Percentiles rank a stretch among this genome's conserved stretches.
phyloP scores from a whole-genome alignment of 768 basidiomycete species.

The Leucosporidium scottii region DNA sequence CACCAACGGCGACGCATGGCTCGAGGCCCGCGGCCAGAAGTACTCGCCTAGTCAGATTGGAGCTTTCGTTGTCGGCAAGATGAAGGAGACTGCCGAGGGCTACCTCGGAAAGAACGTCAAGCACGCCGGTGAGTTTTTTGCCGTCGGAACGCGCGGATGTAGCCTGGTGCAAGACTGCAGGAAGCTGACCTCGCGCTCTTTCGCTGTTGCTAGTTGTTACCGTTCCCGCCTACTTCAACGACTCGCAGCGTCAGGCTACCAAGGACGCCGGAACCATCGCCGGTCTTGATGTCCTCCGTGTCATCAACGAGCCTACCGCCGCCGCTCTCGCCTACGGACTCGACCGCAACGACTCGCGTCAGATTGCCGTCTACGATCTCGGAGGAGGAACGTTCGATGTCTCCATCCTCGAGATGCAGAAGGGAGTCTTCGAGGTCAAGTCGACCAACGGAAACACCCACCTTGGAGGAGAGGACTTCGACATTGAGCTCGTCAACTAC shows the following conservation, averaged over 20 bases:
- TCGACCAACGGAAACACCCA: constrained; percentile 99
- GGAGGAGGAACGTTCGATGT: constrained; percentile 99
- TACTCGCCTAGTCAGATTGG: constrained; percentile 53
- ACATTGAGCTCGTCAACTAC: constrained; percentile 76
- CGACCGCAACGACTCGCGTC: constrained; percentile 64
- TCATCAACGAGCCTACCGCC: constrained; percentile 98
- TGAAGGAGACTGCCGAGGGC: constrained; percentile 92
- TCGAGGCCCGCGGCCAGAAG: constrained; percentile 76
- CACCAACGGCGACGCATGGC: constrained; percentile 51
- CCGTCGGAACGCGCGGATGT: constrained; percentile 3
- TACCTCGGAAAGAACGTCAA: constrained; percentile 88
- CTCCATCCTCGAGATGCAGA: constrained; percentile 98
- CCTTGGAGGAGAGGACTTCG: constrained; percentile 95
- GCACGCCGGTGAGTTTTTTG: constrained; percentile 52
- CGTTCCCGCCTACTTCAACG: constrained; percentile 98
- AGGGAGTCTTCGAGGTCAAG: constrained; percentile 99
- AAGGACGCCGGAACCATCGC: constrained; percentile 97
- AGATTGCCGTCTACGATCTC: constrained; percentile 97
- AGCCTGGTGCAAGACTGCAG: background rate
- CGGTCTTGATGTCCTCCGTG: constrained; percentile 91
- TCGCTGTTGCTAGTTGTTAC: constrained; percentile 59
- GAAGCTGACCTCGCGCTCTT: background rate
- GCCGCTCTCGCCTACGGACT: constrained; percentile 97
- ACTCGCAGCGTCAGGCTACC: constrained; percentile 97
- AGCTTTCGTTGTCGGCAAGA: constrained; percentile 62